Conservation (phyloP, 345 rosid species). For the Camelina laxa region DNA sequence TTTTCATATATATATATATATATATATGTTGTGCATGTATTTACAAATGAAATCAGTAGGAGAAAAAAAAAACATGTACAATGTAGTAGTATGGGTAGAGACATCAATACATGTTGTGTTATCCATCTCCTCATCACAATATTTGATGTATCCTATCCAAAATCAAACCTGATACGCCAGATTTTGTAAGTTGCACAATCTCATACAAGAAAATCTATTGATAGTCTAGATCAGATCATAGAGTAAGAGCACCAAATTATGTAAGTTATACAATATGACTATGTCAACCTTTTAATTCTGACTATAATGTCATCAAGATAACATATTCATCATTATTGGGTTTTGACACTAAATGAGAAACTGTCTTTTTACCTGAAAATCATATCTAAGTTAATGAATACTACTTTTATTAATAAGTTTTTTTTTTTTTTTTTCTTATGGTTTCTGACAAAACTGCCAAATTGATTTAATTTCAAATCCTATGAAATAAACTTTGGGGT, state of each 20-base stretch:
- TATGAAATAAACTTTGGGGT: constrained; percentile 42
- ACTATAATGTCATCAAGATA: not conserved
- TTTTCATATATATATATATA: not conserved
- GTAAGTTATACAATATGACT: not conserved
- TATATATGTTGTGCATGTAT: not conserved
- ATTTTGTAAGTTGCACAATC: not conserved
- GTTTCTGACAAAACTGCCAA: constrained; percentile 41
- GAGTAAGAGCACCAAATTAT: constrained; percentile 12
- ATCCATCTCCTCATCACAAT: not conserved
- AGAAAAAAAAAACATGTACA: not conserved
- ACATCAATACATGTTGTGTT: constrained; percentile 4
- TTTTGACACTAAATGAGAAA: constrained; percentile 34
- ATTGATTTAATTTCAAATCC: constrained; percentile 48
- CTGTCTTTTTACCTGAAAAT: constrained; percentile 44
- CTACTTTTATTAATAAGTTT: not conserved
- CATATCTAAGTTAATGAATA: constrained; percentile 35
- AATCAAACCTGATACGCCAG: not conserved
- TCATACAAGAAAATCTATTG: not conserved
- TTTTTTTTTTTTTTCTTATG: too few relatives aligned
- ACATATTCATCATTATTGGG: constrained; percentile 26
- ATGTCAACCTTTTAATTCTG: constrained; percentile 18
- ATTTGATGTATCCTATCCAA: constrained; percentile 3
- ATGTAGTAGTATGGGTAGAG: not conserved
- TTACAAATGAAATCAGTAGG: not conserved
- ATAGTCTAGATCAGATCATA: constrained; percentile 1